Evolutionary conservation across 2,329 filamentous ascomycete genomes (phyloP).

Genomic region (Dactylonectria estremocensis): DNA sequence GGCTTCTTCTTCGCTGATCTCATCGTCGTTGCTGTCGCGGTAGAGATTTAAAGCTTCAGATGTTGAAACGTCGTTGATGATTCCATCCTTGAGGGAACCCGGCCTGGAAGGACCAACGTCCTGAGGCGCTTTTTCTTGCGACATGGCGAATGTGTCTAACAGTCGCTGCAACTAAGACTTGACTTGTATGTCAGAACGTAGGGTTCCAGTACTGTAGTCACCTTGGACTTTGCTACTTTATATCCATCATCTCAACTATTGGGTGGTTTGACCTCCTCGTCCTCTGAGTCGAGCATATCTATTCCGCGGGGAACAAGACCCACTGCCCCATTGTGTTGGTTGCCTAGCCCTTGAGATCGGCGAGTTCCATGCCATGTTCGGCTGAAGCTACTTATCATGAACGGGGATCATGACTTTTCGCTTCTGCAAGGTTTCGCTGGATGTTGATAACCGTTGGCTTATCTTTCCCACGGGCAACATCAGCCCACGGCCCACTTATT

Average conservation of each 20-base stretch:
- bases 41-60: slow-evolving; percentile 11
- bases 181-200: neutral
- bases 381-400: neutral
- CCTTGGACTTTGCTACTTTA: neutral
- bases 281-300: neutral
- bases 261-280: neutral
- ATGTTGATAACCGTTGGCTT: neutral
- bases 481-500: slow-evolving; percentile 3
- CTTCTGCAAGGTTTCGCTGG: neutral
- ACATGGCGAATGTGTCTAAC: neutral
- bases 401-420: neutral
- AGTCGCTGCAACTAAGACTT: neutral
- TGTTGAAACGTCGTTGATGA: slow-evolving; percentile 2
- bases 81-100: neutral
- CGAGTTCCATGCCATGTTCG: neutral
- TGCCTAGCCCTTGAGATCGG: neutral
- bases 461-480: slow-evolving; percentile 10
- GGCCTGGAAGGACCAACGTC: neutral
- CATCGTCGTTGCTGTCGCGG: neutral
- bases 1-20: slow-evolving; percentile 1
- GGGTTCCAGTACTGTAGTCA: too few species aligned
- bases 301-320: slow-evolving; percentile 1
- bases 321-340: neutral
- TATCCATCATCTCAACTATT: neutral
- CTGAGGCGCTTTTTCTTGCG: neutral